Conservation (phyloP, 2,329 filamentous ascomycete species). For the Epichloe sibirici region DNA sequence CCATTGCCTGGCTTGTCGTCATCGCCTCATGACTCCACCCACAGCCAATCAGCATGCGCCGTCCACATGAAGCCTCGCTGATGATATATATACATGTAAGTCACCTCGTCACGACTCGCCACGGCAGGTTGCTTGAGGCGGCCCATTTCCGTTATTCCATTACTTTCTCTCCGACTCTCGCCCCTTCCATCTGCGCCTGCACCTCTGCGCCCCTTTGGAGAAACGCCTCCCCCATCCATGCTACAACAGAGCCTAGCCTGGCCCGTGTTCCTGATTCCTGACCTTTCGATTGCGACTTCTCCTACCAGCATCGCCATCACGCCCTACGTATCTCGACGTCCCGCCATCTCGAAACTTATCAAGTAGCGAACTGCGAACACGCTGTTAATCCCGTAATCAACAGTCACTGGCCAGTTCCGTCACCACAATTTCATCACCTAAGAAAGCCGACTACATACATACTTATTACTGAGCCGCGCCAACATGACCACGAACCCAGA, state of each 20-base stretch:
- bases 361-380: too few relatives aligned
- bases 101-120: not conserved
- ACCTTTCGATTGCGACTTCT: not conserved
- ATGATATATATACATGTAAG: constrained; percentile 2
- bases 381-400: not conserved
- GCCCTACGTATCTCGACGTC: not conserved
- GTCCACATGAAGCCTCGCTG: not conserved
- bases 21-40: constrained; percentile 12
- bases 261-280: too few relatives aligned
- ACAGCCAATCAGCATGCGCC: constrained; percentile 10
- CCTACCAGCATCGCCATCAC: not conserved
- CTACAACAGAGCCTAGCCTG: not conserved
- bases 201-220: not conserved
- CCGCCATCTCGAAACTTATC: not conserved
- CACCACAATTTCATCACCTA: not conserved
- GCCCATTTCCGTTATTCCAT: not conserved
- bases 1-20: not conserved
- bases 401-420: too few relatives aligned
- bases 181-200: not conserved
- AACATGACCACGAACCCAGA: not conserved
- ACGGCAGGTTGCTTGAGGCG: not conserved
- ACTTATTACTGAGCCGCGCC: not conserved
- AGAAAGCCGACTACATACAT: not conserved
- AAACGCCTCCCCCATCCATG: not conserved
- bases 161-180: not conserved